Evolutionary conservation across 495 filamentous ascomycete species (phyloP).

Genomic region (Penicillium cosmopolitanum): DNA sequence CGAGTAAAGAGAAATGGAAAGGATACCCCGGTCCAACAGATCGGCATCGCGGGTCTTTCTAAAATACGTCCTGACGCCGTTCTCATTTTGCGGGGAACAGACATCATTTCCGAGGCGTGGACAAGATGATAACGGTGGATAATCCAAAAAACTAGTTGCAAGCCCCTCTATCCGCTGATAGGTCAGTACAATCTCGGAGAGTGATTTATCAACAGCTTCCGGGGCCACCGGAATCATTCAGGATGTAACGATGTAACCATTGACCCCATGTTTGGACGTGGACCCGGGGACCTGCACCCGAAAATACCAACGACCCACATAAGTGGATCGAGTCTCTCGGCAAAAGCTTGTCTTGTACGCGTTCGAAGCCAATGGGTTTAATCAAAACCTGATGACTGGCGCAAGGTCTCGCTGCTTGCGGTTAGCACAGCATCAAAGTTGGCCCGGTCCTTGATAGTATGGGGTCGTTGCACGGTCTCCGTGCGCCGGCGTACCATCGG

Average conservation of each 20-base stretch:
- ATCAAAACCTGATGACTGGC: constrained; percentile 1
- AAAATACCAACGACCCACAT: constrained; percentile 5
- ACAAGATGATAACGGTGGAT: background rate
- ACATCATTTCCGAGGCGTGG: constrained; percentile 1
- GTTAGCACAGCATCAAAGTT: background rate
- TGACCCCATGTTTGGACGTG: constrained; percentile 3
- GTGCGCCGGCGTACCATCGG: constrained; percentile 3
- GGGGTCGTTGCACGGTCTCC: background rate
- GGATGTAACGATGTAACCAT: constrained; percentile 3
- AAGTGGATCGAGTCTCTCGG: constrained; percentile 8
- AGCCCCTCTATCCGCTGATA: background rate
- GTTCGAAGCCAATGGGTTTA: background rate
- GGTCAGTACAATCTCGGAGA: background rate
- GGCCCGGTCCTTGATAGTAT: background rate
- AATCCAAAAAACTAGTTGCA: background rate
- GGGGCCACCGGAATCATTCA: background rate
- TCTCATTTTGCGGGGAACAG: constrained; percentile 2
- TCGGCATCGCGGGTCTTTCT: background rate
- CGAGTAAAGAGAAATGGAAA: background rate
- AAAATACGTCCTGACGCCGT: background rate
- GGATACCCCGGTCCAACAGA: background rate
- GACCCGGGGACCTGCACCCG: background rate
- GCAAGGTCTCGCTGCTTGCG: background rate
- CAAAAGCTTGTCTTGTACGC: constrained; percentile 20
- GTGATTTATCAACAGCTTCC: background rate